Evolutionary conservation across 495 filamentous ascomycete species (phyloP), one percentile per base, ranked within the genome.

Genomic region (Corynascus novoguineensis): DNA sequence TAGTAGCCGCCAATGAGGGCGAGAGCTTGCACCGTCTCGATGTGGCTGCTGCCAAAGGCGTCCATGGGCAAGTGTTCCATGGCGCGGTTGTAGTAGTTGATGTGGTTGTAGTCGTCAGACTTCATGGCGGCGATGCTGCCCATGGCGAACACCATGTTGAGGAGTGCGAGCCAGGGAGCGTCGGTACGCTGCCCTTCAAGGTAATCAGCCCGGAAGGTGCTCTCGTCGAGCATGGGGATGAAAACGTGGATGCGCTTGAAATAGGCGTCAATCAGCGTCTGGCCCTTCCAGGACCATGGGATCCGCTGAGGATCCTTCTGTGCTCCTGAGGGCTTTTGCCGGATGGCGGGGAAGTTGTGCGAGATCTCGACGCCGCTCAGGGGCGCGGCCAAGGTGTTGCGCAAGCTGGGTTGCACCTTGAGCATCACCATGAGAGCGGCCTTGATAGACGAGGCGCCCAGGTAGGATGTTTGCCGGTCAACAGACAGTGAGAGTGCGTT

Each of bases 71-170:
- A 70, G 65, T 86, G 81, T 52, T 83, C 80, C 71, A 87, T 87
- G 38, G 85, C 83, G 14, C 82, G 78, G 58, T 80, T 78, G 72
- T 86, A 91, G 69, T 88, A 92, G 59, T 80, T 82, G 60, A 86
- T 76, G 59, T 92, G 88, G 52, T 79, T 82, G 55, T 80, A 81
- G 67, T 89, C 84, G 61, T 87, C 83, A 0, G 83, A 84, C 52
- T 85, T 86, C 29, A 79, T 82, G 22, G 83, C 83, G 0, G 82
- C 84, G 38, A 92, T 84, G 60, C 84, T 86, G 19, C 88, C 88
- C 69, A 91, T 79, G 19, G 88, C 87, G 51, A 91, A 84, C 28
- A 92, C 86, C 73, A 89, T 89, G 65, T 92, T 91, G 22, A 90
- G 74, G 22, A 92, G 68, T 0, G 83, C 84, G 17, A 90, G 77